Conservation (phyloP, 2,329 filamentous ascomycete genomes). For the Diaporthe sp. region DNA sequence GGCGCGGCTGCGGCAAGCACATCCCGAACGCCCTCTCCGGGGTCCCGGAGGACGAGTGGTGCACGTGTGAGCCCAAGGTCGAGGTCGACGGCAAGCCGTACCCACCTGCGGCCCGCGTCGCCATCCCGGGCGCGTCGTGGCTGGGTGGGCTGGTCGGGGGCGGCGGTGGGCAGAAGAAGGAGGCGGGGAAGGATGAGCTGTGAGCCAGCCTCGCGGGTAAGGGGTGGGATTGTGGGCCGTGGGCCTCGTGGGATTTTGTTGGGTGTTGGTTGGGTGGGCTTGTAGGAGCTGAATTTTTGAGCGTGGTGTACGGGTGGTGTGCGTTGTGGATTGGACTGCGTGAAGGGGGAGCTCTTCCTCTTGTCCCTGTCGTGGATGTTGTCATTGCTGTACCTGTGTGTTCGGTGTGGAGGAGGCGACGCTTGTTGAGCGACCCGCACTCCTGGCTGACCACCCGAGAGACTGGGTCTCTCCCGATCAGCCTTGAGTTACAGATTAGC, state of each 20-base stretch:
- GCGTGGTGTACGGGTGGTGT: conserved; percentile 11
- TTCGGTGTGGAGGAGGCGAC: neutral
- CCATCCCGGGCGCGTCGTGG: conserved; percentile 55
- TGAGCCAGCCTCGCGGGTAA: neutral
- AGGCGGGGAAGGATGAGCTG: conserved; percentile 39
- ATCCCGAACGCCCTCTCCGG: conserved; percentile 58
- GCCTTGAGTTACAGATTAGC: neutral
- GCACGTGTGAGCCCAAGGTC: conserved; percentile 59
- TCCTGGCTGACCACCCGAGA: neutral
- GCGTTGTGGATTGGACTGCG: neutral
- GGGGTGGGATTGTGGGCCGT: neutral
- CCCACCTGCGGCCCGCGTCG: conserved; percentile 54
- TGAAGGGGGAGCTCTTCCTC: neutral
- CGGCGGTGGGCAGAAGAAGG: conserved; percentile 28
- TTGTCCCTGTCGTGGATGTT: neutral
- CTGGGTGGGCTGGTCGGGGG: conserved; percentile 44
- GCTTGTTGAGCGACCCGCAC: neutral
- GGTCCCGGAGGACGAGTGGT: conserved; percentile 61
- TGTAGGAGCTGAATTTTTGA: neutral
- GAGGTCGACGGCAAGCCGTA: conserved; percentile 59
- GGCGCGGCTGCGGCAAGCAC: conserved; percentile 64
- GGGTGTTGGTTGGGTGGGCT: neutral
- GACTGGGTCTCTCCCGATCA: no score
- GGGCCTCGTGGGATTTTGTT: neutral
- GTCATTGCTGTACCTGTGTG: neutral